phyloP scores from a whole-genome alignment of 164 flowering plant species.

The Cinnamomum chago region DNA sequence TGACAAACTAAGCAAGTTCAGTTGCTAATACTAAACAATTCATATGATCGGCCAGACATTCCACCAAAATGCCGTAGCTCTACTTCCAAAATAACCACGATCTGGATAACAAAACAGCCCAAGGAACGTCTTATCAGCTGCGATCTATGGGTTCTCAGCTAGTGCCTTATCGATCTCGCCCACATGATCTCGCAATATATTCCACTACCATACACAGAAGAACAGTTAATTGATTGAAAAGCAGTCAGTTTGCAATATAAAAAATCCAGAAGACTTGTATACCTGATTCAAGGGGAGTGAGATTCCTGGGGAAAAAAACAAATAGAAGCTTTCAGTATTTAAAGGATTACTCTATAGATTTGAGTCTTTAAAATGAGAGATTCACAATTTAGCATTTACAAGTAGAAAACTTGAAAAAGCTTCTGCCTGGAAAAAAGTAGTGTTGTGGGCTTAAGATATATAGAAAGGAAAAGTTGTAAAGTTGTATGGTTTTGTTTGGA shows the following conservation, averaged over 20 bases:
- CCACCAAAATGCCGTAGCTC: neutral
- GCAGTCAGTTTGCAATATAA: no score
- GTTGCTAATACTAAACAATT: no score
- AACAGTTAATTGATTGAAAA: neutral
- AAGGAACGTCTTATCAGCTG: neutral
- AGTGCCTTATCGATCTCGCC: constrained; percentile 50
- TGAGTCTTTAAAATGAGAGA: neutral
- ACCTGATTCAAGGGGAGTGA: constrained; percentile 64
- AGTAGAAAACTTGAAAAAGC: neutral
- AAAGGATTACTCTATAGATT: neutral
- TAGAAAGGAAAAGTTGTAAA: no score
- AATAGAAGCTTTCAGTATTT: neutral
- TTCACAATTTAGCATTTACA: neutral
- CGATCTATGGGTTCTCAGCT: constrained; percentile 32
- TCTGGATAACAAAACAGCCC: neutral
- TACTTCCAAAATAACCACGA: neutral
- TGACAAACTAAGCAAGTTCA: no score
- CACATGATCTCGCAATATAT: constrained; percentile 30
- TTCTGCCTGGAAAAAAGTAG: no score
- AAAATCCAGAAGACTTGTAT: neutral
- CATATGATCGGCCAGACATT: no score
- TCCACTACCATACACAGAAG: constrained; percentile 21
- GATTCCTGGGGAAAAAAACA: constrained; percentile 15
- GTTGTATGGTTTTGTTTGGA: no score
- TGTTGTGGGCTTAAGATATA: no score